Base-by-base conservation (phyloP, 306 rosid species). In the Luffa aegyptiaca region DNA sequence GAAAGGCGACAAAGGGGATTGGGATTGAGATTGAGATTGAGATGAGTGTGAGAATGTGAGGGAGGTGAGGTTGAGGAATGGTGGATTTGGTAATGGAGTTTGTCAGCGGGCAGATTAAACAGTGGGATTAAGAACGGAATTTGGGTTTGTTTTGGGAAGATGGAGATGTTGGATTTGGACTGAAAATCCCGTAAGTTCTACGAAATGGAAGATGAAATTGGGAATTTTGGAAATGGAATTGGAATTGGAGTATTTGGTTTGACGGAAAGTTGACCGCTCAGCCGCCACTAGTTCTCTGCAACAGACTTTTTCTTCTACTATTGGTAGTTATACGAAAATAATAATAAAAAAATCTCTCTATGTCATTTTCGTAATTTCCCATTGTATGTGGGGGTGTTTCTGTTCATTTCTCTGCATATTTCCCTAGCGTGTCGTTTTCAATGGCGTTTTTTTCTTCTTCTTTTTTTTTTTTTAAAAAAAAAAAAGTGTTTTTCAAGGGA, bases 241-340 rank as follows among this genome's bases (percentile, higher is more conserved):
- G 42, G 70, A 63, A 35, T 21, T 58, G 70, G 53, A 46, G 37
- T 6, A 81, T 79, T 55, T 59, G 84, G 83, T 82, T 87, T 82
- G 89, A 82, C 89, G 69, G 35, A n/a, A 8, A 42, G 81, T 78
- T 78, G 81, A 76, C 81, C 42, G 3, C 17, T 56, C 53, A 37
- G 68, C 80, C 80, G 80, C 80, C 80, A 57, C 52, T 37, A 21
- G 5, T 76, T 21, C 62, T 26, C 46, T 55, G 55, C 16, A 48
- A 68, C 69, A 2, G 16, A 39, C 14, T 14, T 68, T 41, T 71
- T 72, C 44, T 72, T 44, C 52, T 46, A 11, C n/a, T 5, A 70
- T 70, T 20, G 76, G 76, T 45, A 10, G 56, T 71, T 45, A 42
- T 18, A 42, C 7, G 8, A 64, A 37, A 63, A 13, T 33, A 35